phyloP scores from a whole-genome alignment of 805 yeast genomes.

The Hanseniaspora guilliermondii region DNA sequence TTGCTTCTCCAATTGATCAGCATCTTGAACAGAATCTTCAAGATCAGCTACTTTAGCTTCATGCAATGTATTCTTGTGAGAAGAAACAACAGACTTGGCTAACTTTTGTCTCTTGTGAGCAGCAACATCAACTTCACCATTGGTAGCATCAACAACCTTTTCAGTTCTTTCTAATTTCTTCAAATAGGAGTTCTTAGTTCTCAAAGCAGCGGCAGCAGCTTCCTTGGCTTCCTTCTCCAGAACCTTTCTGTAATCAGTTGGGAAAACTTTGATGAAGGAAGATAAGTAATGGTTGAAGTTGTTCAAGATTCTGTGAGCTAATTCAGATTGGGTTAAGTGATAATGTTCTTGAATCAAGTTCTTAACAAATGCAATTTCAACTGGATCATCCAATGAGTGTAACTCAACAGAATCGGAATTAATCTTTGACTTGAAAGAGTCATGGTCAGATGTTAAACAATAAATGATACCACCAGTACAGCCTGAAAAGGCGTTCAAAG shows the following conservation, averaged over 20 bases:
- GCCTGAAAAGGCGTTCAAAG: constrained; percentile 83
- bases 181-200: constrained; percentile 51
- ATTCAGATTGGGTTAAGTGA: constrained; percentile 84
- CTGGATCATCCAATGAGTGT: constrained; percentile 63
- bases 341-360: constrained; percentile 90
- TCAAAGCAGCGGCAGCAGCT: constrained; percentile 42
- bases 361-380: constrained; percentile 86
- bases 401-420: constrained; percentile 75
- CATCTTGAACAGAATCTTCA: constrained; percentile 75
- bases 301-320: constrained; percentile 68
- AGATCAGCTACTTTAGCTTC: constrained; percentile 85
- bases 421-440: constrained; percentile 71
- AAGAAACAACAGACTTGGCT: constrained; percentile 35
- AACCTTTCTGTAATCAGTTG: constrained; percentile 81
- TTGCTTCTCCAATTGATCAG: constrained; percentile 50
- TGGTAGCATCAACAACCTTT: constrained; percentile 77
- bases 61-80: constrained; percentile 26
- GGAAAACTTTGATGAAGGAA: constrained; percentile 85
- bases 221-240: constrained; percentile 55
- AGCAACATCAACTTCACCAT: constrained; percentile 53
- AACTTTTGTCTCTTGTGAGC: constrained; percentile 21
- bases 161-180: constrained; percentile 52
- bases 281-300: constrained; percentile 84
- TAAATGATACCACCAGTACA: constrained; percentile 99
- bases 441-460: constrained; percentile 80